Evolutionary conservation across 345 rosid species (phyloP).

Genomic region (Brassica carinata): DNA sequence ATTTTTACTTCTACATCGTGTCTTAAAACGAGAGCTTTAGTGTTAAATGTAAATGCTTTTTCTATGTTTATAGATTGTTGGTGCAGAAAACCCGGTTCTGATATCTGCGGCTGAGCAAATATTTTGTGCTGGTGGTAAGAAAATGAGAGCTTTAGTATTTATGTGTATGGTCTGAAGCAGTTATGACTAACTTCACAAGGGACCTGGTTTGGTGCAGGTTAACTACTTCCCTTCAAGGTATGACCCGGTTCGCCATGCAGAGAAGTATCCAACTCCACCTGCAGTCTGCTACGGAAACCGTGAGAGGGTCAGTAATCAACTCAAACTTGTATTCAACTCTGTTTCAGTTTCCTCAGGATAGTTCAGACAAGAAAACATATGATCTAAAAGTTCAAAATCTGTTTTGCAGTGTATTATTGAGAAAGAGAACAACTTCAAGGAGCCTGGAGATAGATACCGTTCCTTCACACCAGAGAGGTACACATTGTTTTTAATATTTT

Average conservation of each 20-base stretch:
- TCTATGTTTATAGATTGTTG: conserved; percentile 72
- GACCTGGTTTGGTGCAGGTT: not conserved
- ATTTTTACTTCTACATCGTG: not conserved
- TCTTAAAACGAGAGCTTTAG: not conserved
- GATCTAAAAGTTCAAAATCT: not conserved
- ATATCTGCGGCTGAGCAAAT: conserved; percentile 98
- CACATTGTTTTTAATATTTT: not conserved
- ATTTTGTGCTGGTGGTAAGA: conserved; percentile 96
- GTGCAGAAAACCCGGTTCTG: conserved; percentile 91
- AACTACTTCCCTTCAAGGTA: conserved; percentile 17
- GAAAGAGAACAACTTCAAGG: conserved; percentile 89
- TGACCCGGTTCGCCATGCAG: conserved; percentile 85
- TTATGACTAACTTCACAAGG: not conserved
- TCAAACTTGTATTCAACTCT: not conserved
- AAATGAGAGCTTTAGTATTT: conserved; percentile 84
- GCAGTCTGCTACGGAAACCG: conserved; percentile 67
- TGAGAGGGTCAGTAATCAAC: conserved; percentile 62
- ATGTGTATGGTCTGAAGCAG: not conserved
- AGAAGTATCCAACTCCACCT: conserved; percentile 70
- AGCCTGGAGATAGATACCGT: conserved; percentile 86
- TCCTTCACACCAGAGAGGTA: conserved; percentile 86
- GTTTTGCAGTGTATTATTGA: conserved; percentile 61
- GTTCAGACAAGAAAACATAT: not conserved
- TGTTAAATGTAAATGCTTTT: conserved; percentile 28
- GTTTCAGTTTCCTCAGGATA: conserved; percentile 1